Base-by-base conservation (phyloP, 2,329 filamentous ascomycete genomes). In the Knufia petricola region DNA sequence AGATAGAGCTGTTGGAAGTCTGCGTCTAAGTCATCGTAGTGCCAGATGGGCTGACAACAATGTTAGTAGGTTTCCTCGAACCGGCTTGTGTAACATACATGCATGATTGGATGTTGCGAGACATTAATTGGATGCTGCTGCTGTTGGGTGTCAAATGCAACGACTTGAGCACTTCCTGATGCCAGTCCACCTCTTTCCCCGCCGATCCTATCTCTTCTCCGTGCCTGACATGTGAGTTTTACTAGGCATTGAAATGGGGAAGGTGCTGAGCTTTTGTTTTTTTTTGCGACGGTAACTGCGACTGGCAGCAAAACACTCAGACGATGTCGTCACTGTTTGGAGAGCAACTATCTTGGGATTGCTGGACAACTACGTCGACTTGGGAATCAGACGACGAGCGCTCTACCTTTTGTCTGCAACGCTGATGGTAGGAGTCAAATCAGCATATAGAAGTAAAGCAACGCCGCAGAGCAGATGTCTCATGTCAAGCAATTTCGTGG, bases 1-100 rank as follows among this genome's bases (percentile, higher is more conserved):
- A 94, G 77, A 65, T 85, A 89, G 19, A 47, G 65, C 86, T 90
- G 63, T 51, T 45, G 37, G 19, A 48, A 45, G 15, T 21, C 10
- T 21, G 45, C n/a, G 41, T 32, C 44, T n/a, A 39, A 7, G 23
- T 43, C 40, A 32, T 49, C 47, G 30, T 38, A 43, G 12, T 38
- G 39, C 40, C 47, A 45, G 28, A 48, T 40, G 30, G 17, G 26
- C 24, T 23, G 26, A 15, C 32, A 21, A 15, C 32, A 54, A 13
- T 51, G 50, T 44, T 34, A 21, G 31, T 10, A 21, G 23, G 13
- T 9, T 26, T 32, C 24, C 6, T 12, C 17, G 32, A 20, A 12
- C 38, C 28, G 43, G 43, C 45, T 42, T 44, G 17, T 32, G 30
- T 4, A 40, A 64, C 71, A 59, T 62, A 75, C 72, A 69, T 72